phyloP scores from a whole-genome alignment of 345 rosid genomes.

The Adansonia digitata region DNA sequence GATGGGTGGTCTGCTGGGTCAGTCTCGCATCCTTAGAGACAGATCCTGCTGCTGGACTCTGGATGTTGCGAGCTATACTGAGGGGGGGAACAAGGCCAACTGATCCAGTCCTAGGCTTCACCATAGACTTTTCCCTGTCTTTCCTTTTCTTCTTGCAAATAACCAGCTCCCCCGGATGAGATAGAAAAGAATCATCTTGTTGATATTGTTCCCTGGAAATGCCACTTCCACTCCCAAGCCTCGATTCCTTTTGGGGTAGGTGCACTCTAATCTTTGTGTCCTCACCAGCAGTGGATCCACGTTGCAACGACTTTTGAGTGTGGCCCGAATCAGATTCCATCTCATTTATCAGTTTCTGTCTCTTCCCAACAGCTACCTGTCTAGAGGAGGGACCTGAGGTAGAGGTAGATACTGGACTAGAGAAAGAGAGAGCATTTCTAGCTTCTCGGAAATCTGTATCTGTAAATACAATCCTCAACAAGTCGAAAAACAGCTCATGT shows the following conservation, averaged over 20 bases:
- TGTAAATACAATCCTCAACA: conserved; percentile 85
- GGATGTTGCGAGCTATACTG: conserved; percentile 52
- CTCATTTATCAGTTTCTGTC: conserved; percentile 49
- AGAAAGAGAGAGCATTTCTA: conserved; percentile 64
- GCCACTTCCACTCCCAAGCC: conserved; percentile 50
- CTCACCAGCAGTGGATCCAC: conserved; percentile 37
- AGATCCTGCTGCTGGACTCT: conserved; percentile 51
- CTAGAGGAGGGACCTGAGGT: conserved; percentile 51
- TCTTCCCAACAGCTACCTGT: conserved; percentile 50
- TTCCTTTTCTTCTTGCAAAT: conserved; percentile 98
- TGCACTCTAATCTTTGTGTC: conserved; percentile 69
- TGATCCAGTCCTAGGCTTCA: conserved; percentile 58
- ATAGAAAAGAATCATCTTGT: conserved; percentile 58
- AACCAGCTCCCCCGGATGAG: conserved; percentile 93
- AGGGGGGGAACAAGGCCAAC: conserved; percentile 77
- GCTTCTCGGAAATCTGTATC: conserved; percentile 84
- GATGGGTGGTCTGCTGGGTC: conserved; percentile 42
- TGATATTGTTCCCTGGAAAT: conserved; percentile 44
- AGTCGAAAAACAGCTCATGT: conserved; percentile 91
- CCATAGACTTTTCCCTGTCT: conserved; percentile 77
- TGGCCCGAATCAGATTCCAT: conserved; percentile 51
- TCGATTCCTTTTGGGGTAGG: conserved; percentile 63
- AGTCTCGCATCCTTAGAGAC: conserved; percentile 49
- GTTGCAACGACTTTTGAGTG: conserved; percentile 50
- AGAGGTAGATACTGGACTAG: conserved; percentile 45